Conservation (phyloP, 2,329 filamentous ascomycete genomes). For the Aureobasidium sp. region DNA sequence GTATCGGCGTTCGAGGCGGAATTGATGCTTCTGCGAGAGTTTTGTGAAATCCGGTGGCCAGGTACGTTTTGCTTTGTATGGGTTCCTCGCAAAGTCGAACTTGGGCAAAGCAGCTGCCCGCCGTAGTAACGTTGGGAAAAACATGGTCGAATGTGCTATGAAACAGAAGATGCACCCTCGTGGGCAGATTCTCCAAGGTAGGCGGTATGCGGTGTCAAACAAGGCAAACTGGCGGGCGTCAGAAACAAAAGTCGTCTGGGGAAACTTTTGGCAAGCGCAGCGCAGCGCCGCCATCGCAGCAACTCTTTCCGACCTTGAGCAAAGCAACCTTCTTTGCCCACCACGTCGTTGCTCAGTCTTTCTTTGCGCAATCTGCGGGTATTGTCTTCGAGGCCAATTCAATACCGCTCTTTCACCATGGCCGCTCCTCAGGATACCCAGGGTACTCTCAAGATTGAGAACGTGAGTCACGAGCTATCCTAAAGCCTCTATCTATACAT, state of each 20-base stretch:
- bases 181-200: background rate
- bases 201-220: background rate
- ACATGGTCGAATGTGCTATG: conserved; percentile 19
- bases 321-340: conserved; percentile 8
- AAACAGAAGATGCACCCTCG: background rate
- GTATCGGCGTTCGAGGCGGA: conserved; percentile 71
- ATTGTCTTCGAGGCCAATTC: conserved; percentile 25
- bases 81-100: conserved; percentile 42
- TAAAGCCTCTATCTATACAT: background rate
- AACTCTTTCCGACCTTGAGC: background rate
- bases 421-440: conserved; percentile 50
- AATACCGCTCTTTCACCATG: conserved; percentile 27
- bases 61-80: conserved; percentile 59
- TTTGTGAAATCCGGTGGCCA: conserved; percentile 73
- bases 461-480: conserved; percentile 32
- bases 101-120: conserved; percentile 30
- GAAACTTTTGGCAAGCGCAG: conserved; percentile 12
- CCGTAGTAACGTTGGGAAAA: conserved; percentile 44
- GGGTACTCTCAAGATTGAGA: conserved; percentile 60
- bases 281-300: background rate
- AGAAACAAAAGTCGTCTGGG: conserved; percentile 1
- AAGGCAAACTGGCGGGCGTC: conserved; percentile 4
- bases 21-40: conserved; percentile 64
- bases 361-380: conserved; percentile 23
- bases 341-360: conserved; percentile 10